A percentile compares a stretch with the other conserved stretches of the same genome.
These are phyloP conservation scores for Aspergillus mulundensis DNA, from an alignment of 495 filamentous ascomycete species.

Conservation along the genomic window DNA sequence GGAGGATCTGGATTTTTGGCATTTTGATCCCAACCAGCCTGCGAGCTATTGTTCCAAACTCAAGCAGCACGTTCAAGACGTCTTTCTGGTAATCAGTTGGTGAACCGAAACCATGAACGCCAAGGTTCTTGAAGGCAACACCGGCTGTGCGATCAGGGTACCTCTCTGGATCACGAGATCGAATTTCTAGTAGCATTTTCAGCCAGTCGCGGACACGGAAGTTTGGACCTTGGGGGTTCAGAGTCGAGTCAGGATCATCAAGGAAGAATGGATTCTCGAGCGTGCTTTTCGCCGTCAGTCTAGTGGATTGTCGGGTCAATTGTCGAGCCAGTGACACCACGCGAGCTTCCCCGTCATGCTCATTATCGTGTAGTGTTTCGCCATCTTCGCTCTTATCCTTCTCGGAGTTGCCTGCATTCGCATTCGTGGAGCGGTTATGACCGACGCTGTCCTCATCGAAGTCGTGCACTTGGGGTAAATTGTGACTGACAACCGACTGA, in stretches of 20 bases:
- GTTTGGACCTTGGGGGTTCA: slow-evolving; percentile 26
- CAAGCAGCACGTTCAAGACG: slow-evolving; percentile 39
- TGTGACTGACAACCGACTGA: slow-evolving; percentile 22
- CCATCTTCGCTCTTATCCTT: slow-evolving; percentile 19
- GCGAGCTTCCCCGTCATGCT: slow-evolving; percentile 11
- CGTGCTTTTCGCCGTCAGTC: slow-evolving; percentile 15
- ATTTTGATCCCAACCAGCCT: slow-evolving; percentile 14
- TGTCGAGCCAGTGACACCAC: slow-evolving; percentile 16
- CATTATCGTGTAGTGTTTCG: slow-evolving; percentile 14
- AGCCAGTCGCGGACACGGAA: slow-evolving; percentile 31
- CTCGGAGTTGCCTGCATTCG: neutral
- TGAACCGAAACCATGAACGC: slow-evolving; percentile 47
- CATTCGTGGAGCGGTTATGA: neutral
- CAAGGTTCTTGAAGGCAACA: slow-evolving; percentile 46
- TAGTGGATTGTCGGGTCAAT: slow-evolving; percentile 21
- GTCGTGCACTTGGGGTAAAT: slow-evolving; percentile 3
- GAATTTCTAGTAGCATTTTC: slow-evolving; percentile 20
- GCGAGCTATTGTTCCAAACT: slow-evolving; percentile 34
- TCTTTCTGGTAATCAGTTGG: slow-evolving; percentile 50
- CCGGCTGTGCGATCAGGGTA: slow-evolving; percentile 29
- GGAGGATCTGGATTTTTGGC: slow-evolving; percentile 32
- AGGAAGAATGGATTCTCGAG: slow-evolving; percentile 17
- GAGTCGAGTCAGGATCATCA: slow-evolving; percentile 19
- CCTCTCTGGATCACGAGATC: slow-evolving; percentile 19
- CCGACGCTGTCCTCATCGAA: neutral